A percentile compares a stretch with the other conserved stretches of the same genome.
Conservation (phyloP, 345 rosid genomes). For the Geranium rotundifolium region DNA sequence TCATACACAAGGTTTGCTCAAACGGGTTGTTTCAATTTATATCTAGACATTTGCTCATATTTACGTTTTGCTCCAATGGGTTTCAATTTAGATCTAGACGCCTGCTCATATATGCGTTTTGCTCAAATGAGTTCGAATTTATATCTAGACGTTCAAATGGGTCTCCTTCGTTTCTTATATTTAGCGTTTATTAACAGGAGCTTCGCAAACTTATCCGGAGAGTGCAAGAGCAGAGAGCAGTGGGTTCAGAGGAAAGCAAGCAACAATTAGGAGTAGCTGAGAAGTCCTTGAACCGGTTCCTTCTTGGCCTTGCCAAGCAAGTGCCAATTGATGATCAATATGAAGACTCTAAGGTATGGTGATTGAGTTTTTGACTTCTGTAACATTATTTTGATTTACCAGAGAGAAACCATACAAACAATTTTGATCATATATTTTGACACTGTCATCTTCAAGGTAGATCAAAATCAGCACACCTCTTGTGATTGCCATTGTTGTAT, state of each 20-base stretch:
- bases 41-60: too few species aligned
- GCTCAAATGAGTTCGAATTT: too few species aligned
- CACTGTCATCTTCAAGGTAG: too few species aligned
- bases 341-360: neutral
- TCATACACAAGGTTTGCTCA: too few species aligned
- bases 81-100: too few species aligned
- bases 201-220: constrained; percentile 62
- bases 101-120: too few species aligned
- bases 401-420: neutral
- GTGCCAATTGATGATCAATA: constrained; percentile 17
- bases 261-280: constrained; percentile 32
- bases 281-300: constrained; percentile 53
- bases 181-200: constrained; percentile 35
- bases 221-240: constrained; percentile 32
- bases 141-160: too few species aligned
- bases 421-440: too few species aligned
- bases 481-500: too few species aligned
- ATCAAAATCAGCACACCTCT: too few species aligned
- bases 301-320: constrained; percentile 40
- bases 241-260: constrained; percentile 22
- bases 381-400: neutral
- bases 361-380: neutral
- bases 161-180: neutral
- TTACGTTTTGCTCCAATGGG: too few species aligned
- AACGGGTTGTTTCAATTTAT: too few species aligned